Evolutionary conservation across 257 asterid species (phyloP).

Genomic region (Solanum sitiens): DNA sequence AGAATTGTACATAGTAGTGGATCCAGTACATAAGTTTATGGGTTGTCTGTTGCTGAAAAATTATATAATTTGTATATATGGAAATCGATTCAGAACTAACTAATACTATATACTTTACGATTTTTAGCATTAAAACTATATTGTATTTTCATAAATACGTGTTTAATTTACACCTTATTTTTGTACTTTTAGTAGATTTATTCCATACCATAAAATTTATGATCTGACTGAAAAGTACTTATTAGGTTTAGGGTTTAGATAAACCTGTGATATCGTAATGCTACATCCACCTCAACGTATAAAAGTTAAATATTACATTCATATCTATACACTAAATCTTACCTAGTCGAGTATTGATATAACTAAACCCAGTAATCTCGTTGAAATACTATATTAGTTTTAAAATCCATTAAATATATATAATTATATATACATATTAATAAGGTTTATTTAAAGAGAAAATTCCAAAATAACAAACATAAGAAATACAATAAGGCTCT

Average conservation of each 20-base stretch:
- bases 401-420: too few relatives aligned
- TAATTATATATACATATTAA: too few relatives aligned
- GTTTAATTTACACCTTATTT: background rate
- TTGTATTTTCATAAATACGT: background rate
- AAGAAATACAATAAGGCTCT: background rate
- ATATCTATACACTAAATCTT: too few relatives aligned
- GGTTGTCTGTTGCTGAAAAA: background rate
- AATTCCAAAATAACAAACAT: background rate
- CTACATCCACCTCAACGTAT: background rate
- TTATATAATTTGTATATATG: background rate
- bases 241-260: background rate
- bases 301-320: background rate
- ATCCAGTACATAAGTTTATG: background rate
- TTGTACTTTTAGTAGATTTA: background rate
- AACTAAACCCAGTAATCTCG: background rate
- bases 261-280: background rate
- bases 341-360: background rate
- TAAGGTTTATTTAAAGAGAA: background rate
- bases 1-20: background rate
- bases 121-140: background rate
- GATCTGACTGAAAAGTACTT: background rate
- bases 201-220: background rate
- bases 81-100: background rate
- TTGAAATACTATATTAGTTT: background rate
- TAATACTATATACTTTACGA: background rate